phyloP scores from a whole-genome alignment of 2,329 filamentous ascomycete species.

The Coleophoma eucalyptorum region DNA sequence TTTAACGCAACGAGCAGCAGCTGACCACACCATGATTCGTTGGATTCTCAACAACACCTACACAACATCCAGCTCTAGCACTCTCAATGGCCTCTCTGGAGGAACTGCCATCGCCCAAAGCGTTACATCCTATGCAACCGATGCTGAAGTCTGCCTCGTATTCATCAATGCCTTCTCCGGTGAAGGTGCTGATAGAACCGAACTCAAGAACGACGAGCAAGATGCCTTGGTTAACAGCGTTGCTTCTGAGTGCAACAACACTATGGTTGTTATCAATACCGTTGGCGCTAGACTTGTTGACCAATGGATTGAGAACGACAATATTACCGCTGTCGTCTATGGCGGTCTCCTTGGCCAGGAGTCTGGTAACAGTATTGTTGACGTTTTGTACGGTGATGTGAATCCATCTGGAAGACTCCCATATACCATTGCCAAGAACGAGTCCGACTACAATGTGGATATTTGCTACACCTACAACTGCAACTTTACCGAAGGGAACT shows the following conservation, averaged over 20 bases:
- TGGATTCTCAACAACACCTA: neutral
- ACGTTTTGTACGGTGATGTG: conserved; percentile 71
- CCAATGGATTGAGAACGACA: conserved; percentile 48
- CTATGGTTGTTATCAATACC: conserved; percentile 63
- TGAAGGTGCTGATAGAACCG: conserved; percentile 63
- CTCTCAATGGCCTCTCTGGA: neutral
- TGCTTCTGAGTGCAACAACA: conserved; percentile 38
- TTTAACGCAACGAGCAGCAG: neutral
- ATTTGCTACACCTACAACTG: conserved; percentile 18
- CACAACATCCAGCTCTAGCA: neutral
- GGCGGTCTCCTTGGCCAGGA: conserved; percentile 57
- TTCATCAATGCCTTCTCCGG: conserved; percentile 64
- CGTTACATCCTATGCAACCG: conserved; percentile 29
- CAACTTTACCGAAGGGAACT: conserved; percentile 41
- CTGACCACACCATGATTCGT: neutral
- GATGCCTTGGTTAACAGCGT: conserved; percentile 34
- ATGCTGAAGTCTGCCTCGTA: conserved; percentile 60
- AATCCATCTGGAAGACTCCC: conserved; percentile 56
- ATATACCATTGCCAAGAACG: conserved; percentile 59
- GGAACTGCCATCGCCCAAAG: neutral
- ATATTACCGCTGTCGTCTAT: conserved; percentile 55
- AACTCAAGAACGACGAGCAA: conserved; percentile 46
- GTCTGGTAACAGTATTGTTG: conserved; percentile 64
- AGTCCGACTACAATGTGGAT: conserved; percentile 45
- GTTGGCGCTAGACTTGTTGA: conserved; percentile 55